Conservation (phyloP, 108 stramenopile species). For the Epithemia pelagica region DNA sequence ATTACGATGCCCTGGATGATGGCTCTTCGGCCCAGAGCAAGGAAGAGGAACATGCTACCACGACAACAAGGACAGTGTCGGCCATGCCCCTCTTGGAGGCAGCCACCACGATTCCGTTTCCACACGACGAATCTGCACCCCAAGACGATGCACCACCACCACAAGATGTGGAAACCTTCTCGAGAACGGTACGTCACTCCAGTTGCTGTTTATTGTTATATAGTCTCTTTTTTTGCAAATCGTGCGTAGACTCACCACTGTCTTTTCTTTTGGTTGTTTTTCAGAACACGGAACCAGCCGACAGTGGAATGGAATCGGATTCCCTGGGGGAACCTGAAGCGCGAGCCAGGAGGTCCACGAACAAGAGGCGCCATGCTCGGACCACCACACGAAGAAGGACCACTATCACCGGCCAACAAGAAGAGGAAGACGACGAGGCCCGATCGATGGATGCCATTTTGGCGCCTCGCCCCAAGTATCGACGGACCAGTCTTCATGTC, state of each 20-base stretch:
- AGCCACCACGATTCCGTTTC: too few relatives aligned
- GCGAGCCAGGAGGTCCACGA: not conserved
- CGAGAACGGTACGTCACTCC: not conserved
- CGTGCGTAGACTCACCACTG: too few relatives aligned
- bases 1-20: too few relatives aligned
- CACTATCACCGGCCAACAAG: not conserved
- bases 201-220: not conserved
- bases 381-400: not conserved
- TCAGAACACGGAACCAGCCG: not conserved
- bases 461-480: slow-evolving; percentile 30
- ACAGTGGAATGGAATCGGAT: not conserved
- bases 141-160: too few relatives aligned
- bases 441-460: not conserved
- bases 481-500: slow-evolving; percentile 25
- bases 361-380: not conserved
- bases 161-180: not conserved
- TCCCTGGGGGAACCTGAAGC: not conserved
- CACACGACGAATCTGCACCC: too few relatives aligned
- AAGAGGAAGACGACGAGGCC: not conserved
- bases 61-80: too few relatives aligned
- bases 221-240: too few relatives aligned
- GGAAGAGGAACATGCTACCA: too few relatives aligned
- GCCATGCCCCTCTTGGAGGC: too few relatives aligned
- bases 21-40: too few relatives aligned
- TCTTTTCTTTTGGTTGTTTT: too few relatives aligned